Conservation (phyloP, 202 grass and related monocot genomes). For the Digitaria exilis region DNA sequence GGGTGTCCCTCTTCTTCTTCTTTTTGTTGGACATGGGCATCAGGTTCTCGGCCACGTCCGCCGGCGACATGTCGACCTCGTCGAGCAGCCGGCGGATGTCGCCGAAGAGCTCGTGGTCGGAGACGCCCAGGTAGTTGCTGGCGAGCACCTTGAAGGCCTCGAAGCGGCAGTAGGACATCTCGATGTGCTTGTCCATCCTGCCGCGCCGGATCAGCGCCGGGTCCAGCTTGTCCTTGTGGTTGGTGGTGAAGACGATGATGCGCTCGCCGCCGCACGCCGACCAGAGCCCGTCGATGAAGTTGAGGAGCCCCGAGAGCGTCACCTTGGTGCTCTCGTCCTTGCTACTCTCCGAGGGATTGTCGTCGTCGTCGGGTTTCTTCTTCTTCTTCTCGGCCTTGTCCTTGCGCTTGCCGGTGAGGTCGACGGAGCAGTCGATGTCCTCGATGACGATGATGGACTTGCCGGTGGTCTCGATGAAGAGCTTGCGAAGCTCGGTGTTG, state of each 20-base stretch:
- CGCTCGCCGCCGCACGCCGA: constrained; percentile 57
- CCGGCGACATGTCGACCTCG: constrained; percentile 51
- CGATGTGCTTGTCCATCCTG: constrained; percentile 74
- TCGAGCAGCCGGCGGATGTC: constrained; percentile 37
- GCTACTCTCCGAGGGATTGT: neutral
- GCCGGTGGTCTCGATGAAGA: constrained; percentile 54
- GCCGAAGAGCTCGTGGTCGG: constrained; percentile 21
- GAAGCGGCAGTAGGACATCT: constrained; percentile 68
- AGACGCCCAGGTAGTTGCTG: constrained; percentile 40
- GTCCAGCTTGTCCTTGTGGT: constrained; percentile 64
- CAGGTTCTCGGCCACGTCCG: constrained; percentile 62
- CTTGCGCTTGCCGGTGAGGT: constrained; percentile 55
- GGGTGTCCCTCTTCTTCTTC: constrained; percentile 40
- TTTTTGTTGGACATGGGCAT: constrained; percentile 62
- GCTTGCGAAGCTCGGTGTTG: constrained; percentile 65
- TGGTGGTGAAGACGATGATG: constrained; percentile 70
- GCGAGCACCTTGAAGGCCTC: constrained; percentile 61
- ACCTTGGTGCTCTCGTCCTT: constrained; percentile 38
- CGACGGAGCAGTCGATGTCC: constrained; percentile 62
- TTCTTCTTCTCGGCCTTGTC: neutral
- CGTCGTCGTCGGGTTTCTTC: neutral
- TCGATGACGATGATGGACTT: constrained; percentile 72
- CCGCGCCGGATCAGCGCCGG: constrained; percentile 58
- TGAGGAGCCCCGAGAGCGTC: constrained; percentile 57
- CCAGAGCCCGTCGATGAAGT: constrained; percentile 76